Conservation (phyloP, 179 eudicot genomes). For the Spergularia azorica region DNA sequence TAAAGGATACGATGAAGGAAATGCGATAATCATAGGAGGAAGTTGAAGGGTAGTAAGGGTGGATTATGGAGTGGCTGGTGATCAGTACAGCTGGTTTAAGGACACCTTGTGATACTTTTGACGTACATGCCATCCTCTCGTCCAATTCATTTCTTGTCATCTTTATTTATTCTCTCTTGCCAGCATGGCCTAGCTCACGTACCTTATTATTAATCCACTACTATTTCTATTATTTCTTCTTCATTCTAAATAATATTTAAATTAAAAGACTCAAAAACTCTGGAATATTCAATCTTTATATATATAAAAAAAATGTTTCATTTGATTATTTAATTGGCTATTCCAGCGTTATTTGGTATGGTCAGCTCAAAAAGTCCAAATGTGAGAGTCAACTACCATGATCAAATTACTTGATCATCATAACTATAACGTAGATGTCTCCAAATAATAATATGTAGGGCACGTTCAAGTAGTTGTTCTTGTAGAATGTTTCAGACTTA, state of each 20-base stretch:
- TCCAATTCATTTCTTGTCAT: neutral
- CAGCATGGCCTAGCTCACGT: constrained; percentile 27
- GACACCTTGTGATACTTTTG: constrained; percentile 35
- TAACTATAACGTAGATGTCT: neutral
- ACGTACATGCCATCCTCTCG: constrained; percentile 32
- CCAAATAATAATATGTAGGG: constrained; percentile 1
- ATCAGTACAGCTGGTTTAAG: constrained; percentile 30
- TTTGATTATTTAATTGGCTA: too few species aligned
- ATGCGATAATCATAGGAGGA: constrained; percentile 17
- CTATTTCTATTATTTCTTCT: neutral
- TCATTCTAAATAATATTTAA: neutral
- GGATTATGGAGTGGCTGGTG: constrained; percentile 13
- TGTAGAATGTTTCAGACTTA: too few species aligned
- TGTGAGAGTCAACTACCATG: constrained; percentile 13
- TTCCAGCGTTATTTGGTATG: neutral
- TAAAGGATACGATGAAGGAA: neutral
- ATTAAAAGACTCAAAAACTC: too few species aligned
- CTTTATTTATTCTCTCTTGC: constrained; percentile 17
- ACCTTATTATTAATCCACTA: neutral
- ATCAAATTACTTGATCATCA: neutral
- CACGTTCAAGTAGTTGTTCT: constrained; percentile 7
- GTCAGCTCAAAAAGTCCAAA: constrained; percentile 9
- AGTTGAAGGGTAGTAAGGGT: constrained; percentile 27
- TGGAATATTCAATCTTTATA: too few species aligned
- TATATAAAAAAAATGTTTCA: too few species aligned